Evolutionary conservation across 2,329 filamentous ascomycete species (phyloP).

Genomic region (Trichothecium sympodiale): DNA sequence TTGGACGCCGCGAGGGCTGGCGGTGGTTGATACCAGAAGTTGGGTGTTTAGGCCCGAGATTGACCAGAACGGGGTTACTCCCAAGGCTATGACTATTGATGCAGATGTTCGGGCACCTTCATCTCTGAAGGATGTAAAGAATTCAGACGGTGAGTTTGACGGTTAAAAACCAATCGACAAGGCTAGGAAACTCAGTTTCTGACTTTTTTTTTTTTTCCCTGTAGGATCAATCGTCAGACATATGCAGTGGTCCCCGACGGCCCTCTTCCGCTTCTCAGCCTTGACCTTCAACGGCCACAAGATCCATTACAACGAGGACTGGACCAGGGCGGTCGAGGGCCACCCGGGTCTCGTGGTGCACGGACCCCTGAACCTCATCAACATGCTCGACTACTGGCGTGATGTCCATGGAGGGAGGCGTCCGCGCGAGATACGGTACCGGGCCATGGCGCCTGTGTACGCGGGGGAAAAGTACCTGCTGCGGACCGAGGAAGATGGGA

Average conservation of each 20-base stretch:
- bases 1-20: slow-evolving; percentile 36
- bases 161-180: neutral
- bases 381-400: slow-evolving; percentile 58
- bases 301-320: slow-evolving; percentile 68
- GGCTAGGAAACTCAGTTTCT: neutral
- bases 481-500: slow-evolving; percentile 35
- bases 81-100: slow-evolving; percentile 9
- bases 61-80: slow-evolving; percentile 4
- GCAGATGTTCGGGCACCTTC: slow-evolving; percentile 13
- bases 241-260: slow-evolving; percentile 32
- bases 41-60: slow-evolving; percentile 33
- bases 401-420: slow-evolving; percentile 28
- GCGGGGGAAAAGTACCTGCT: slow-evolving; percentile 53
- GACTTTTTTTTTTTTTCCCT: slow-evolving; percentile 1
- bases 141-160: neutral
- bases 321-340: slow-evolving; percentile 53
- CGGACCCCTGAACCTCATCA: slow-evolving; percentile 64
- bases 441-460: slow-evolving; percentile 60
- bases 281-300: slow-evolving; percentile 79
- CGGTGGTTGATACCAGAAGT: slow-evolving; percentile 42
- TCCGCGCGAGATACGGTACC: slow-evolving; percentile 44
- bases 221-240: slow-evolving; percentile 11
- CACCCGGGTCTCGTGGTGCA: slow-evolving; percentile 67
- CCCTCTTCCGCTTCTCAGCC: slow-evolving; percentile 71
- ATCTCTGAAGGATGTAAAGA: slow-evolving; percentile 11